These are phyloP conservation scores for Xerocomus nothofagi DNA, from an alignment of 1,284 basidiomycete genomes.

Conservation along the genomic window DNA sequence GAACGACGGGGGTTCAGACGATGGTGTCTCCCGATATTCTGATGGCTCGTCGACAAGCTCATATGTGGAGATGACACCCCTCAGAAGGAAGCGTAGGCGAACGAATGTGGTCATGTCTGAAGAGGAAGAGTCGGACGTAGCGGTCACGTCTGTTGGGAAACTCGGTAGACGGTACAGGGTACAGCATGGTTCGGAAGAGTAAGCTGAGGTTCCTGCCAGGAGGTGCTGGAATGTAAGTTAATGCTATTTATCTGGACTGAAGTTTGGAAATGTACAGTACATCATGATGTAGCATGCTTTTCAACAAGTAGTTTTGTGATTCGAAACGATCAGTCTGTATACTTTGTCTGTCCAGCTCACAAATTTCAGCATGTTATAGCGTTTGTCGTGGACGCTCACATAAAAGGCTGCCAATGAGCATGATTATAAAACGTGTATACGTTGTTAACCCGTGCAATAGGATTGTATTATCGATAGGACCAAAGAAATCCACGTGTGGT, in stretches of 20 bases:
- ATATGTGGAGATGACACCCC: not conserved
- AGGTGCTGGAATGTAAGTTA: not conserved
- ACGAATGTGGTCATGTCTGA: conserved; percentile 6
- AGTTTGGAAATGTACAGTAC: not conserved
- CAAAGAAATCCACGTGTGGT: no score
- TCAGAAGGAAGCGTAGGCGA: conserved; percentile 2
- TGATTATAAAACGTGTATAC: no score
- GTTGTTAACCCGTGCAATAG: no score
- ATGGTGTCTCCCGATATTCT: not conserved
- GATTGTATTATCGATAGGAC: no score
- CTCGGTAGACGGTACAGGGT: conserved; percentile 15
- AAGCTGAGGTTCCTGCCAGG: not conserved
- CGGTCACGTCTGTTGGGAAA: not conserved
- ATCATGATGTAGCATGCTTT: not conserved
- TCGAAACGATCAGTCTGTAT: no score
- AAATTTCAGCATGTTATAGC: no score
- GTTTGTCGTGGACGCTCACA: no score
- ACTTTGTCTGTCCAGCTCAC: no score
- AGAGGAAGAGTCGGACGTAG: not conserved
- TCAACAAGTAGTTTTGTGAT: no score
- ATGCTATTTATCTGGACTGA: not conserved
- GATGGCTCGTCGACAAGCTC: not conserved
- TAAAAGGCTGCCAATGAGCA: no score
- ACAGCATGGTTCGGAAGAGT: not conserved
- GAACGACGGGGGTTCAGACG: not conserved